Conservation (phyloP, 306 rosid genomes). For the Urtica urens region DNA sequence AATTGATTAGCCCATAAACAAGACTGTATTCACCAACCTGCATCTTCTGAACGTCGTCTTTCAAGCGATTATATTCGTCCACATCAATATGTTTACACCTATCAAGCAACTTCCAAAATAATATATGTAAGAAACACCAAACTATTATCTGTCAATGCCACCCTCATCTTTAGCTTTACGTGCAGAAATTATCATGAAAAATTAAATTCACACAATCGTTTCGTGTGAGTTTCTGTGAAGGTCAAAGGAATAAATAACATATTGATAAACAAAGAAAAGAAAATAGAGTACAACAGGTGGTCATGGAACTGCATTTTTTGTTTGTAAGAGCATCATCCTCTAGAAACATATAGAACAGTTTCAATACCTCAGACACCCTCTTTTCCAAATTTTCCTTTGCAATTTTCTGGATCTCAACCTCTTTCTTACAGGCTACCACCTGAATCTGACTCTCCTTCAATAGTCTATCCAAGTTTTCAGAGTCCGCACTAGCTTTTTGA, state of each 20-base stretch:
- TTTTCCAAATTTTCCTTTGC: conserved; percentile 48
- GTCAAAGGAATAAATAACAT: too few relatives aligned
- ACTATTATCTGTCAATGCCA: too few relatives aligned
- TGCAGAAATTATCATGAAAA: too few relatives aligned
- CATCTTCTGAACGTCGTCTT: conserved; percentile 47
- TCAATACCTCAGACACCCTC: conserved; percentile 66
- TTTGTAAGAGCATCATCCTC: too few relatives aligned
- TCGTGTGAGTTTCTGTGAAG: too few relatives aligned
- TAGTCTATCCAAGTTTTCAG: conserved; percentile 42
- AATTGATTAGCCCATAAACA: too few relatives aligned
- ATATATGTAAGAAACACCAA: neutral
- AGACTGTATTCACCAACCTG: conserved; percentile 54
- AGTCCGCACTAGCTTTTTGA: conserved; percentile 47
- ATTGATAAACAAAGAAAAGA: too few relatives aligned
- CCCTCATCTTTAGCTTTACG: too few relatives aligned
- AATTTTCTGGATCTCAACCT: conserved; percentile 40
- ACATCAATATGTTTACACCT: conserved; percentile 50
- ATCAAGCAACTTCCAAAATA: conserved; percentile 48
- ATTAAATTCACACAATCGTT: too few relatives aligned
- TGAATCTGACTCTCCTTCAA: conserved; percentile 46
- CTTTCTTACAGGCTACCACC: conserved; percentile 50
- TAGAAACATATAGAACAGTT: conserved; percentile 3
- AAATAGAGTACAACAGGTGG: too few relatives aligned
- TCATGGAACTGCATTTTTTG: too few relatives aligned
- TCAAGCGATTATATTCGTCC: conserved; percentile 69